Base-by-base conservation (phyloP, 139 green algal genomes). In the Coelastrella sp. region DNA sequence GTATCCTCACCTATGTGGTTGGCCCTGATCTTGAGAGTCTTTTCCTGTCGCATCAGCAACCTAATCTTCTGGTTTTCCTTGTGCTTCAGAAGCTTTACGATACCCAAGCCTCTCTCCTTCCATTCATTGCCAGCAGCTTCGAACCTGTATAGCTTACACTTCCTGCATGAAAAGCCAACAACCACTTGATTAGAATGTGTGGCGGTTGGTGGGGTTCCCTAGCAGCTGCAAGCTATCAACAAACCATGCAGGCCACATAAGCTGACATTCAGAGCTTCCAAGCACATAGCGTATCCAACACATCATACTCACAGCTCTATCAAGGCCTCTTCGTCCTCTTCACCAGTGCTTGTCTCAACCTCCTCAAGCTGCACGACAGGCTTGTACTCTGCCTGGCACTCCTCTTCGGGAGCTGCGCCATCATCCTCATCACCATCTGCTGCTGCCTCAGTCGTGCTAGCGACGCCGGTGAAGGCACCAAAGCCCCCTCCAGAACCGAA, bases 111-210 rank as follows among this genome's bases (percentile, higher is more conserved):
- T 11, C 98, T 90, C 90, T 99, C 98, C 92, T 99, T 99, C 98
- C 98, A 99, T 86, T 99, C 97, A 43, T 90, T 93, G 38, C 79
- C 84, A 4, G 96, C 95, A 51, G 93, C 89, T 79, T 99, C 95
- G 79, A 95, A 99, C 5, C 97, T 95, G 87, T 99, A 99, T 84
- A 99, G 93, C 90, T 99, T 99, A 87, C 91, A 94, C 88, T 99
- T 99, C 17, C 95, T 99, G 94, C 90, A 84, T 21, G 21, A 32
- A 21, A 3, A n/a, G n/a, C n/a, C n/a, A n/a, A n/a, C n/a, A n/a
- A n/a, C n/a, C n/a, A n/a, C n/a, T n/a, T n/a, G n/a, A n/a, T n/a
- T n/a, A n/a, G n/a, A n/a, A n/a, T n/a, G n/a, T n/a, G n/a, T 57
- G 53, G 53, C 21, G 53, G 53, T 64, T 19, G 6, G 53, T 9